A percentile compares a stretch with the other conserved stretches of the same genome.
Evolutionary conservation across 1,284 basidiomycete species (phyloP).

Genomic region (Ceratobasidium sp.): DNA sequence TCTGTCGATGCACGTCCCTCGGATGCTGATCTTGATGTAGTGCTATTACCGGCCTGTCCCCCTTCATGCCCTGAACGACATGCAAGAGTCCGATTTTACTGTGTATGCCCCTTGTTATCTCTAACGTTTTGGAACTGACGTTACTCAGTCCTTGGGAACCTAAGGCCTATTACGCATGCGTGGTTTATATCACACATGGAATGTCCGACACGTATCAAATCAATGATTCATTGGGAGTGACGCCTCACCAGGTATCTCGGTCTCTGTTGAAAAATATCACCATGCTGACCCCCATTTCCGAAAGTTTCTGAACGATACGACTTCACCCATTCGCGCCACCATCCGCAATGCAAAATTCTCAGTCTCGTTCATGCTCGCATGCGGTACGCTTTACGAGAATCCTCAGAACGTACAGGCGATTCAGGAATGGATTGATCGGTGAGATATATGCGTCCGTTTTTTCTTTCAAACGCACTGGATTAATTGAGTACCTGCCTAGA

Average conservation of each 20-base stretch:
- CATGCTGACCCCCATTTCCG: too few species aligned
- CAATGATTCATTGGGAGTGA: neutral
- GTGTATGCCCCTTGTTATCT: neutral
- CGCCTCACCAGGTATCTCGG: neutral
- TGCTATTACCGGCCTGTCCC: neutral
- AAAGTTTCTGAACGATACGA: slow-evolving; percentile 3
- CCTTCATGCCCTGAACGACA: too few species aligned
- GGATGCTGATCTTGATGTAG: neutral
- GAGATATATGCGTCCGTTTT: too few species aligned
- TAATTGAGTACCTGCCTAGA: neutral
- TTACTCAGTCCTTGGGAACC: neutral
- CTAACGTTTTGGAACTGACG: too few species aligned
- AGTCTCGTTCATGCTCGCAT: neutral
- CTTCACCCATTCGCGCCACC: neutral
- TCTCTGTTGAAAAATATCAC: too few species aligned
- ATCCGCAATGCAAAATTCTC: neutral
- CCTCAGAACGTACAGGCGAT: neutral
- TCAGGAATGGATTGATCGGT: neutral
- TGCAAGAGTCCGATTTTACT: too few species aligned
- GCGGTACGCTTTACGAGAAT: neutral
- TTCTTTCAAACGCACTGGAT: too few species aligned
- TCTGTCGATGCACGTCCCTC: too few species aligned
- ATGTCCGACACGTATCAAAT: neutral
- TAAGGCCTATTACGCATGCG: neutral
- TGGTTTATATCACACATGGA: slow-evolving; percentile 21